phyloP scores from a whole-genome alignment of 177 flowering plant species.

The Tripterygium wilfordii region DNA sequence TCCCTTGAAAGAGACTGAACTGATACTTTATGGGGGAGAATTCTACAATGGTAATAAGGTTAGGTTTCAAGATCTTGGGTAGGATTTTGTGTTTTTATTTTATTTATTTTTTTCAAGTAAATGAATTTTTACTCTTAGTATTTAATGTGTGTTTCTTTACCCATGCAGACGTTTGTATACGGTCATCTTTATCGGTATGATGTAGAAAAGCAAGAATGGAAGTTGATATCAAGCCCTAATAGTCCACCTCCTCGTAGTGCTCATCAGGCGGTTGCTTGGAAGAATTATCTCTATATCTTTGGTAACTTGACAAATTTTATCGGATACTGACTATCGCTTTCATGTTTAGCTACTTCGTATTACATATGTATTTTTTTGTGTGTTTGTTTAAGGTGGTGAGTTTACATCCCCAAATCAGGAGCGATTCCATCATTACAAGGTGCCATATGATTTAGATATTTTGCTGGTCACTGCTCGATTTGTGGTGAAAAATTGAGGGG shows the following conservation, averaged over 20 bases:
- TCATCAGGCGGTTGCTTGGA: constrained; percentile 96
- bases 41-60: constrained; percentile 98
- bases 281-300: constrained; percentile 81
- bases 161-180: constrained; percentile 84
- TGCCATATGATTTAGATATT: too few species aligned
- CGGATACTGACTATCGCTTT: neutral
- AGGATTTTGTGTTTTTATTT: neutral
- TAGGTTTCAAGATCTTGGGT: too few species aligned
- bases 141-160: neutral
- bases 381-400: constrained; percentile 92
- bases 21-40: constrained; percentile 93
- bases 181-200: constrained; percentile 89
- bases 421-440: constrained; percentile 99
- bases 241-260: constrained; percentile 99
- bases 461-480: neutral
- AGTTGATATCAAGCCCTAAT: constrained; percentile 88
- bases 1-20: constrained; percentile 86
- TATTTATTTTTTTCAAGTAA: neutral
- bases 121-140: neutral
- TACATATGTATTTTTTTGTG: constrained; percentile 6
- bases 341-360: neutral
- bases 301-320: constrained; percentile 30
- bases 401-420: constrained; percentile 99
- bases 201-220: constrained; percentile 90
- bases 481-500: too few species aligned